These are phyloP conservation scores for Pseudogymnoascus sp. DNA, from an alignment of 2,329 filamentous ascomycete species.

Conservation along the genomic window DNA sequence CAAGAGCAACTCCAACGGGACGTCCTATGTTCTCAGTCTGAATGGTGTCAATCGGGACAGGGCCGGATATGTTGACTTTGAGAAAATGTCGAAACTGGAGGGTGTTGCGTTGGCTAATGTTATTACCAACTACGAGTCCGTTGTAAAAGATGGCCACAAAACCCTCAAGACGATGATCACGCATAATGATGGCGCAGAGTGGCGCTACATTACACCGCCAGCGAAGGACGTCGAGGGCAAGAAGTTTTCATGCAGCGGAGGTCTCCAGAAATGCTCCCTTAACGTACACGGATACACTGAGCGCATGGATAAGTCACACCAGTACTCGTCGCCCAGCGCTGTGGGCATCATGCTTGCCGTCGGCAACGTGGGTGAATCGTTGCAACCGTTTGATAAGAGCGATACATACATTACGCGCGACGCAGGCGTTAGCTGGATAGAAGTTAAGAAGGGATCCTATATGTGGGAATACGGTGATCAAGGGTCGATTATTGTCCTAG, in stretches of 20 bases:
- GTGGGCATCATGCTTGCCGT: slow-evolving; percentile 85
- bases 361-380: slow-evolving; percentile 72
- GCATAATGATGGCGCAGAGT: slow-evolving; percentile 90
- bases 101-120: slow-evolving; percentile 83
- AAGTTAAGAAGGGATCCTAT: slow-evolving; percentile 79
- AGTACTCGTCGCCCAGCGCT: slow-evolving; percentile 80
- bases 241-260: slow-evolving; percentile 57
- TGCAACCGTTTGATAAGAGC: slow-evolving; percentile 41
- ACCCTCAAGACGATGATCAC: slow-evolving; percentile 85
- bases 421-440: slow-evolving; percentile 81
- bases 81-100: slow-evolving; percentile 88
- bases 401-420: slow-evolving; percentile 89
- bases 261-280: slow-evolving; percentile 66
- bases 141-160: slow-evolving; percentile 55
- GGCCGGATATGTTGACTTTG: slow-evolving; percentile 80
- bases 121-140: slow-evolving; percentile 62
- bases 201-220: slow-evolving; percentile 70
- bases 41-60: slow-evolving; percentile 73
- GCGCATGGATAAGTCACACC: slow-evolving; percentile 69
- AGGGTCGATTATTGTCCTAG: slow-evolving; percentile 84
- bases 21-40: slow-evolving; percentile 81
- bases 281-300: slow-evolving; percentile 97
- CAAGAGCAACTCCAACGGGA: slow-evolving; percentile 98
- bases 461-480: slow-evolving; percentile 95
- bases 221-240: slow-evolving; percentile 62